Base-by-base conservation (phyloP, 2,329 filamentous ascomycete species). In the Diaporthe australafricana region DNA sequence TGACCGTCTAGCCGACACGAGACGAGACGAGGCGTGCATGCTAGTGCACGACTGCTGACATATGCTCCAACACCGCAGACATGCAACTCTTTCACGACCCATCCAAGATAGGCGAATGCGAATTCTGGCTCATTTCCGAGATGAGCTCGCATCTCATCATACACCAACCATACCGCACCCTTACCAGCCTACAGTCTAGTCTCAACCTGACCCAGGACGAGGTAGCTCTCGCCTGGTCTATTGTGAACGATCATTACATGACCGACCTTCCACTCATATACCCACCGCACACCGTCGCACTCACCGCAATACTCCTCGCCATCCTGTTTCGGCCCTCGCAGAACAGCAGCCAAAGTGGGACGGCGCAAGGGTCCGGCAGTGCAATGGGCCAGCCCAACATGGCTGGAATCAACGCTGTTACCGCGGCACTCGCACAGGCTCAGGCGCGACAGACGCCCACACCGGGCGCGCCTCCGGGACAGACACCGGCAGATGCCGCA, bases 181-280 rank as follows among this genome's bases (percentile, higher is more conserved):
- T 98, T 38, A 88, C 88, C 5, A 90, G 91, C 53, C 85, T 97
- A 53, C 91, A 94, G 75, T 84, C 86, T 67, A 89, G 93, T 72
- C 88, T 98, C 72, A 85, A 86, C 57, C 86, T 98, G 53, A 90
- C 89, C n/a, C 88, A 90, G 71, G 95, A 98, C 74, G 95, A 98
- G 79, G 87, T 90, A 35, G 88, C 90, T 56, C 87, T 97, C 40
- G 93, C 94, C 38, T 93, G 93, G 86, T 93, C 91, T 1, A 90
- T 98, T 73, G 92, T 98, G 79, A 98, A 98, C 82, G 95, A 98
- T 80, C 93, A 94, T 80, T 98, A 94, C 83, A 92, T 97, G 82
- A 98, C 95, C 9, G 95, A 98, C 79, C 86, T 98, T n/a, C 94
- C 94, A 1, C 86, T 98, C 17, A 87, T 97, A 0, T 93, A 95